These are phyloP conservation scores for Smallanthus sonchifolius DNA, from an alignment of 129 eudicot species.

Conservation along the genomic window DNA sequence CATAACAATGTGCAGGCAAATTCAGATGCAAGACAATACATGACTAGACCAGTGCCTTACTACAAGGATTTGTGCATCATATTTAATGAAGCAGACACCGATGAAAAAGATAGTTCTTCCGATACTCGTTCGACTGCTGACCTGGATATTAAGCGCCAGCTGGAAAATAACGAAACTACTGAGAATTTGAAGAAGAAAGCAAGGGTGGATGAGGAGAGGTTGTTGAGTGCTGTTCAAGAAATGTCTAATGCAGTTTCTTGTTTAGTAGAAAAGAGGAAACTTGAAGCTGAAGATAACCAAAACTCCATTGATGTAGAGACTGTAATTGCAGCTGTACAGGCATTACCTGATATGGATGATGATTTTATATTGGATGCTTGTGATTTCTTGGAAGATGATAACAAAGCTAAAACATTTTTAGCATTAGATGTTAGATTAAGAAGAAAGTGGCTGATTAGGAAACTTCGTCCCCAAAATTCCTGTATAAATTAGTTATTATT, in stretches of 20 bases:
- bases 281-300: constrained; percentile 18
- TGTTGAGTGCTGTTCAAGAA: constrained; percentile 36
- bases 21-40: constrained; percentile 47
- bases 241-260: constrained; percentile 44
- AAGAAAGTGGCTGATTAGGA: constrained; percentile 57
- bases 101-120: constrained; percentile 30
- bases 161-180: constrained; percentile 12
- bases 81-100: constrained; percentile 23
- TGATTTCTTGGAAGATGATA: constrained; percentile 57
- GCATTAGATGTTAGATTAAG: constrained; percentile 45
- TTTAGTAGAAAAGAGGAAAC: constrained; percentile 36
- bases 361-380: constrained; percentile 56
- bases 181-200: constrained; percentile 34
- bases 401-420: constrained; percentile 51
- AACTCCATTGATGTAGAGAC: constrained; percentile 25
- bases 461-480: constrained; percentile 33
- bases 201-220: constrained; percentile 23
- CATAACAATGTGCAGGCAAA: constrained; percentile 32
- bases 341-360: constrained; percentile 50
- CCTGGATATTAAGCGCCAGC: constrained; percentile 20
- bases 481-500: neutral
- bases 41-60: constrained; percentile 52
- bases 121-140: constrained; percentile 25
- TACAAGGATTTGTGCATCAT: constrained; percentile 35
- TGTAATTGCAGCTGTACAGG: constrained; percentile 47